A percentile compares a stretch with the other conserved stretches of the same genome.
Conservation (phyloP, 2,329 filamentous ascomycete species). For the Alternaria sp. region DNA sequence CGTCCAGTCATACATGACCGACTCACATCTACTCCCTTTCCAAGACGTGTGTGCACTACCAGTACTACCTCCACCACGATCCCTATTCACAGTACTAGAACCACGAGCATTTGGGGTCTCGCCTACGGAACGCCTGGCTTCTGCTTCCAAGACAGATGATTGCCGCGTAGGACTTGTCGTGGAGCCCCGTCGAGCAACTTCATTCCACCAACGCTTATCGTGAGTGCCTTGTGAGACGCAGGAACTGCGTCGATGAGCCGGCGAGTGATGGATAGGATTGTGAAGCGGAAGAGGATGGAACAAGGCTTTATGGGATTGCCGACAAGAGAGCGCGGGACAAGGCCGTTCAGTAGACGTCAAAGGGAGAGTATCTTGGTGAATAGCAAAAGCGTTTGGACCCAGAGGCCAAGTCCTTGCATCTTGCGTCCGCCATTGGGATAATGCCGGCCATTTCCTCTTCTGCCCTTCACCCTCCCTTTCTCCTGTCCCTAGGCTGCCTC, state of each 20-base stretch:
- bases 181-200: constrained; percentile 14
- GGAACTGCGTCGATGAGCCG: not conserved
- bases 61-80: not conserved
- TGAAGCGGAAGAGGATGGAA: not conserved
- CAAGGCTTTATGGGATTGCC: not conserved
- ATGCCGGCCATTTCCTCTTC: not conserved
- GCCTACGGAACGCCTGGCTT: not conserved
- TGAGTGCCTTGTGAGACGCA: constrained; percentile 7
- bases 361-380: constrained; percentile 1
- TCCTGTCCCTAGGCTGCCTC: not conserved
- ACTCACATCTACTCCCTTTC: constrained; percentile 9
- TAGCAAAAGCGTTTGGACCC: not conserved
- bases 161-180: constrained; percentile 7
- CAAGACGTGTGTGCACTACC: constrained; percentile 5
- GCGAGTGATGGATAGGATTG: not conserved
- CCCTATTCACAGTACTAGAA: not conserved
- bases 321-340: not conserved
- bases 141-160: constrained; percentile 19
- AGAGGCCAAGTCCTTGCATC: not conserved
- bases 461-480: not conserved
- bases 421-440: not conserved
- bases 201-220: constrained; percentile 19
- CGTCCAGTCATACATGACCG: constrained; percentile 17
- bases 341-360: constrained; percentile 6
- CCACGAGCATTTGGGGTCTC: not conserved